phyloP scores from a whole-genome alignment of 2,329 filamentous ascomycete species.

The Sarocladium oryzae region DNA sequence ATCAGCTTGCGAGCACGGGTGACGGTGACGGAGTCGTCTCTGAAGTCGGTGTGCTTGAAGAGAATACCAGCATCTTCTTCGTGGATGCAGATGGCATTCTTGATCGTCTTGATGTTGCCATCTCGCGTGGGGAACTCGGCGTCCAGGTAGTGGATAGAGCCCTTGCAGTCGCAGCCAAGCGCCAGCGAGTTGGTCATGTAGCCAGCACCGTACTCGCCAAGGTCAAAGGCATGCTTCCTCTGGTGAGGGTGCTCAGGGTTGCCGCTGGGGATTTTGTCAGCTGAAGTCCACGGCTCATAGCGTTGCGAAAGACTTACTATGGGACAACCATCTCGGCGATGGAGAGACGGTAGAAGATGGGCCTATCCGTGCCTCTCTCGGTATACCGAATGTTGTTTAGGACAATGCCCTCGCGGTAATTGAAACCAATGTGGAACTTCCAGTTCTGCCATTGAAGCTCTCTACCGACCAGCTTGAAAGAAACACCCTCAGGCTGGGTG shows the following conservation, averaged over 20 bases:
- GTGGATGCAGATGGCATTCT: slow-evolving; percentile 93
- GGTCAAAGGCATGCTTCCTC: slow-evolving; percentile 74
- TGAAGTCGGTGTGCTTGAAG: slow-evolving; percentile 93
- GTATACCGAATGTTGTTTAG: slow-evolving; percentile 86
- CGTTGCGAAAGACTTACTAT: slow-evolving; percentile 40
- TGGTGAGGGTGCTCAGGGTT: slow-evolving; percentile 77
- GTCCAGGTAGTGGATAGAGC: slow-evolving; percentile 85
- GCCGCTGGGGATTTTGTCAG: slow-evolving; percentile 34
- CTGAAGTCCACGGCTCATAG: slow-evolving; percentile 3
- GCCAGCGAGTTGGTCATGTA: slow-evolving; percentile 78
- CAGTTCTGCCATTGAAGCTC: slow-evolving; percentile 87
- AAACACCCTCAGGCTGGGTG: slow-evolving; percentile 82
- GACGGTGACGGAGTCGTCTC: slow-evolving; percentile 79
- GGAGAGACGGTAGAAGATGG: slow-evolving; percentile 83
- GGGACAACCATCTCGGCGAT: slow-evolving; percentile 92
- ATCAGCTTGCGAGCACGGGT: slow-evolving; percentile 81
- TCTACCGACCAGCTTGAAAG: slow-evolving; percentile 70
- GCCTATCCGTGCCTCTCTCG: slow-evolving; percentile 70
- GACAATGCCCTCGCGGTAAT: slow-evolving; percentile 87
- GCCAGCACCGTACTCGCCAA: slow-evolving; percentile 74
- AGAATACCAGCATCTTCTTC: slow-evolving; percentile 88
- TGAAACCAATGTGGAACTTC: slow-evolving; percentile 90
- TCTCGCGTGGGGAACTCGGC: slow-evolving; percentile 74
- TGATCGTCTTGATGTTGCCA: slow-evolving; percentile 72
- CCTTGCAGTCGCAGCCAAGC: slow-evolving; percentile 81